These are phyloP conservation scores for Aurantiochytrium sp. DNA, from an alignment of 108 stramenopile species.

Conservation along the genomic window DNA sequence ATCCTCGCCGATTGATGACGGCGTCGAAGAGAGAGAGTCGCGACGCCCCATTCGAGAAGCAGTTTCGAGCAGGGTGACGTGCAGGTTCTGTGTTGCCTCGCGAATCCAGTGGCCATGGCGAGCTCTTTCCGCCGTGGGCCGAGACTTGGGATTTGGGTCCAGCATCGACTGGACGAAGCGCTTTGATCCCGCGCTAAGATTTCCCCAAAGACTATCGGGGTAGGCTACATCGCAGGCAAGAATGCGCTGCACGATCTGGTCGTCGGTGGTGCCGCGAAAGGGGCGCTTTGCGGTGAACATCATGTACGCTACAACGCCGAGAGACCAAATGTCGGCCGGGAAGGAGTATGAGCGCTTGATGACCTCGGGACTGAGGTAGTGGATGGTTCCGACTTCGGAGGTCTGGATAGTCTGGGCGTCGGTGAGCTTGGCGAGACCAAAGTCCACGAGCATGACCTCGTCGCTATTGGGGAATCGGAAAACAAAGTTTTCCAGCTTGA, in stretches of 20 bases:
- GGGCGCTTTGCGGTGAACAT: constrained; percentile 75
- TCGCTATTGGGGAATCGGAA: constrained; percentile 50
- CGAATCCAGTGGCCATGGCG: neutral
- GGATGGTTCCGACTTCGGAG: constrained; percentile 76
- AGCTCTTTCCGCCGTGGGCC: neutral
- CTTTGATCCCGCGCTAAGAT: constrained; percentile 65
- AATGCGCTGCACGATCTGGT: constrained; percentile 60
- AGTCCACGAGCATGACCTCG: constrained; percentile 78
- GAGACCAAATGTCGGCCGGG: constrained; percentile 73
- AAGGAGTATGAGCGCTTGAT: constrained; percentile 72
- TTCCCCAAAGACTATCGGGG: constrained; percentile 69
- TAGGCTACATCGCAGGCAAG: constrained; percentile 58
- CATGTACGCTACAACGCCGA: constrained; percentile 80
- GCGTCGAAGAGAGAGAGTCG: neutral
- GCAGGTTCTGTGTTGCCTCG: neutral
- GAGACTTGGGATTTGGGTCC: neutral
- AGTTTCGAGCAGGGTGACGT: neutral
- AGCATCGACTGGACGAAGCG: constrained; percentile 66
- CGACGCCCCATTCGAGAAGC: neutral
- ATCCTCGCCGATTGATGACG: neutral
- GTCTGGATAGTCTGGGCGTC: constrained; percentile 62
- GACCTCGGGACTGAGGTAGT: constrained; percentile 83
- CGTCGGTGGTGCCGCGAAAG: constrained; percentile 67
- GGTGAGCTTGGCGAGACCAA: constrained; percentile 80
- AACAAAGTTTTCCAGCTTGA: constrained; percentile 51